Base-by-base conservation (phyloP, 2,329 filamentous ascomycete species). In the Sarocladium strictum region DNA sequence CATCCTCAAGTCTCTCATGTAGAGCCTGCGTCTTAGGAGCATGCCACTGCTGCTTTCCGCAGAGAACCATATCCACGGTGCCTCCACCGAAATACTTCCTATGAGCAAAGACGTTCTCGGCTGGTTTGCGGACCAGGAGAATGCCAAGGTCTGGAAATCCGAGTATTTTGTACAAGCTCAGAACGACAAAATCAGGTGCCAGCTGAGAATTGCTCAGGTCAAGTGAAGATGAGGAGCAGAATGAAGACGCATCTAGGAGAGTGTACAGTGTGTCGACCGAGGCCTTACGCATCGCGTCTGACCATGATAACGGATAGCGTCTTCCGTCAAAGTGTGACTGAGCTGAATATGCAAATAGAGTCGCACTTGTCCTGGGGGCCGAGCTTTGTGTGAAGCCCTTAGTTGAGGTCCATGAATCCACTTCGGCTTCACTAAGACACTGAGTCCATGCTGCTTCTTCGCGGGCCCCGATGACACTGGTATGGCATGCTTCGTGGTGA, bases 121-220 rank as follows among this genome's bases (percentile, higher is more conserved):
- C 81, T 29, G 81, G 77, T 61, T 89, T 91, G 40, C 87, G 84
- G 12, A 97, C 84, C 27, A 97, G 84, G 56, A 99, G 72, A 1
- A 86, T 91, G 1, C 93, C 93, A 2, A 97, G 75, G 65, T 97
- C 90, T 0, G 93, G 93, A 60, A 97, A 97, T 1, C 94, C 93
- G 67, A 97, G 97, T n/a, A 97, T 92, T 68, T 97, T 99, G 73
- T 97, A 95, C 59, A 97, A 84, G 68, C 92, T 97, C 40, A 97
- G 64, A 0, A 90, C 87, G 0, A 83, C 86, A 60, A 97, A 97
- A 67, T 97, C 93, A 1, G 93, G 89, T 0, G 87, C 84, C 1
- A 71, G 65, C 0, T 75, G 72, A 0, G 77, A 61, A 60, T 88
- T 72, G 54, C 81, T 76, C 2, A 97, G 73, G 63, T 95, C 81